Base-by-base conservation (phyloP, 83 land plant species). In the Diphasiastrum complanatum region DNA sequence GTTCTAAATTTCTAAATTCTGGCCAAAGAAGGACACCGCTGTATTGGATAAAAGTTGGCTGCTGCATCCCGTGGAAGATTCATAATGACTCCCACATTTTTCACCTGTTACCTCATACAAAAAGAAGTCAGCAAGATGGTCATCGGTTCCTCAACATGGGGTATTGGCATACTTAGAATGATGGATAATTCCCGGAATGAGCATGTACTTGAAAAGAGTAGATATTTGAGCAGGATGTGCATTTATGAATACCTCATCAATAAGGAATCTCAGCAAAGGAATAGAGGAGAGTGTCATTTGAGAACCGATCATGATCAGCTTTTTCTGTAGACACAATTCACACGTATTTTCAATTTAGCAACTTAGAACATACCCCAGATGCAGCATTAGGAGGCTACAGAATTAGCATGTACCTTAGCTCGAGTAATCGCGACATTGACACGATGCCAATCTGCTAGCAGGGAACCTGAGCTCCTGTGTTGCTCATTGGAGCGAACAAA, bases 381-480 rank as follows among this genome's bases (percentile, higher is more conserved):
- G 2, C 63, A 62, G 25, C 63, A 20, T 4, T 24, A 24, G 5
- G 10, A 12, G 10, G 4, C 61, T 23, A 30, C 10, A 18, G 18
- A 3, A 48, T 27, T 20, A 10, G 14, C 11, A 5, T 64, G 31
- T 51, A 69, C 72, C 53, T 60, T 69, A 2, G 72, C 66, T 22
- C 72, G 57, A 20, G 72, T 69, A 14, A 69, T 69, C 11, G 72
- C 72, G 51, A 69, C 72, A 69, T 69, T 69, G 33, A 69, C 61
- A 30, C 72, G 72, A 48, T 69, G 72, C 72, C 72, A 69, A 25
- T 69, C 72, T 6, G 53, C 64, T 20, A 69, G 20, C n/a, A 69
- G 20, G 4, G 72, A 32, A 12, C 69, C 67, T 14, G 66, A 69
- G 36, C 30, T 19, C 23, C 22, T 26, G 12, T 40, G 36, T 19